Base-by-base conservation (phyloP, 2,329 filamentous ascomycete genomes). In the Emydomyces testavorans region DNA sequence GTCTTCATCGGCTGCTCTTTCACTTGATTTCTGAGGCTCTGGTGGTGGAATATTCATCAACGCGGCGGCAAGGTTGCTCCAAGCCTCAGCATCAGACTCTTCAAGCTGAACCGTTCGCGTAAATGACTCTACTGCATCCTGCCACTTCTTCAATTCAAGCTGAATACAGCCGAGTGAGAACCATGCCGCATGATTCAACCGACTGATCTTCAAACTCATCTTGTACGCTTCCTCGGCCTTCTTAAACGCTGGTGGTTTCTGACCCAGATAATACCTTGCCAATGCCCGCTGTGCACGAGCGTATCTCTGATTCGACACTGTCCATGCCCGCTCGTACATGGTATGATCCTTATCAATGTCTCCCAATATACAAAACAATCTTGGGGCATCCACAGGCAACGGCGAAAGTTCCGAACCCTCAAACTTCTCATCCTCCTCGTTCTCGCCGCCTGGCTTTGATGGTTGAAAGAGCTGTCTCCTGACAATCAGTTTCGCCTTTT, bases 1-100 rank as follows among this genome's bases (percentile, higher is more conserved):
- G 47, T 58, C 54, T n/a, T 62, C 59, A 20, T 63, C 53, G 5
- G 62, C 48, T n/a, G 23, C 18, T 38, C 20, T 43, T 8, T 11
- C 15, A 2, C 16, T 59, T 57, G 6, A 60, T 54, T 20, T 62
- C 53, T 40, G 56, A 54, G 23, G 58, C 38, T 29, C 34, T 5
- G 54, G 26, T 20, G 50, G 48, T 3, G 54, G 50, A 18, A 65
- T 36, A 69, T 73, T 64, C 77, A 88, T 77, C 1, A 96, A 74
- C 0, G 90, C 82, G 1, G 84, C 88, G 0, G 89, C 92, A 18
- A 98, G 75, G 60, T 98, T 98, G 58, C 85, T 93, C 87, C 92
- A 98, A 0, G 86, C 87, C 60, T 94, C 80, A 0, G 89, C 90
- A 60, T 95, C 89, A 45, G 83, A 81, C 21, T 93, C 89, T 40